A percentile compares a stretch with the other conserved stretches of the same genome.
phyloP scores from a whole-genome alignment of 306 rosid genomes.

The Cicer chorassanicum region DNA sequence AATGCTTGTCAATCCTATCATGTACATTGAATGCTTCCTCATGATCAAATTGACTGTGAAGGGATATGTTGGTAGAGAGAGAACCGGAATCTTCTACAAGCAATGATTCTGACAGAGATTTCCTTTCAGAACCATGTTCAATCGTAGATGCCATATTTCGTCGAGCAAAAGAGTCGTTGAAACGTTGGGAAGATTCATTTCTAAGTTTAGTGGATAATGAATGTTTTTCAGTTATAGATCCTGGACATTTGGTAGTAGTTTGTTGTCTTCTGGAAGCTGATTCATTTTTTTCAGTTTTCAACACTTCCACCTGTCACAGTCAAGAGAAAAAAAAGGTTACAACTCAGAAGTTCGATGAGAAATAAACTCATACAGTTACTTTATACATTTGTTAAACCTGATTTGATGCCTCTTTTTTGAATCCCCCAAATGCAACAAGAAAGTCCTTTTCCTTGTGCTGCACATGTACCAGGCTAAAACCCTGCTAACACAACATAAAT shows the following conservation, averaged over 20 bases:
- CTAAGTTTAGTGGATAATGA: constrained; percentile 60
- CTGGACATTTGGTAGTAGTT: constrained; percentile 56
- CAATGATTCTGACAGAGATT: constrained; percentile 80
- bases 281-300: constrained; percentile 72
- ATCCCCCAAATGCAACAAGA: constrained; percentile 98
- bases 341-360: constrained; percentile 26
- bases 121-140: constrained; percentile 91
- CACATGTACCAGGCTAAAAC: constrained; percentile 82
- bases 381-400: constrained; percentile 60
- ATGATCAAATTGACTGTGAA: constrained; percentile 72
- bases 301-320: constrained; percentile 75
- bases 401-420: constrained; percentile 87
- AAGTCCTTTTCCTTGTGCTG: constrained; percentile 89
- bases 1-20: constrained; percentile 57
- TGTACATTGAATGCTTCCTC: constrained; percentile 63
- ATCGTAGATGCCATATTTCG: constrained; percentile 73
- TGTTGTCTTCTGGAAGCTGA: constrained; percentile 52
- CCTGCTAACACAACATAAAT: constrained; percentile 55
- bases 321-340: not conserved
- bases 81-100: constrained; percentile 57
- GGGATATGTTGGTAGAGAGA: constrained; percentile 64
- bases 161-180: constrained; percentile 56
- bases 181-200: constrained; percentile 56
- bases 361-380: constrained; percentile 24
- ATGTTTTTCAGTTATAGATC: constrained; percentile 54